These are phyloP conservation scores for Dispira parvispora DNA, from an alignment of 192 early-diverging fungal genomes.

Conservation along the genomic window DNA sequence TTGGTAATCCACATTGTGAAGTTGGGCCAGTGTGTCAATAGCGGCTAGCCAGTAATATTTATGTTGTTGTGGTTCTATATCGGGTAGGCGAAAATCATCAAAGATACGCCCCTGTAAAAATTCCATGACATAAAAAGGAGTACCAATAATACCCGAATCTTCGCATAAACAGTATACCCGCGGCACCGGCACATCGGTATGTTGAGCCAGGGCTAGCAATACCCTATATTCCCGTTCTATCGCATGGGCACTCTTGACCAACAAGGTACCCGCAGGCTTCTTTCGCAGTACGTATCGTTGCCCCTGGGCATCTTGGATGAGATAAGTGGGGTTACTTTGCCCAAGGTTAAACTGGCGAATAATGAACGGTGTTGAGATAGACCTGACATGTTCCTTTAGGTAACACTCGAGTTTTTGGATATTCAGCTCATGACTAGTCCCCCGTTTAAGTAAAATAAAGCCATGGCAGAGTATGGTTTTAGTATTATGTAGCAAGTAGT, in stretches of 20 bases:
- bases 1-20: conserved; percentile 57
- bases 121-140: conserved; percentile 95
- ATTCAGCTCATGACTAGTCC: conserved; percentile 39
- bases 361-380: conserved; percentile 39
- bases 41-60: conserved; percentile 46
- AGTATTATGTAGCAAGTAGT: background rate
- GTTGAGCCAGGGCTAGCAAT: conserved; percentile 50
- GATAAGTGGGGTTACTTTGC: conserved; percentile 89
- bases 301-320: conserved; percentile 51
- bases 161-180: conserved; percentile 77
- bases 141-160: conserved; percentile 65
- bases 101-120: conserved; percentile 85
- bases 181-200: conserved; percentile 78
- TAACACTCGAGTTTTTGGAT: conserved; percentile 35
- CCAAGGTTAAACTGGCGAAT: conserved; percentile 81
- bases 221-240: conserved; percentile 83
- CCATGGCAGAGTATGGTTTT: background rate
- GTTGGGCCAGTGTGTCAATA: conserved; percentile 55
- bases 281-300: conserved; percentile 69
- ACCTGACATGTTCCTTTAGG: conserved; percentile 31
- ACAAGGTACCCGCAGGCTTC: conserved; percentile 73
- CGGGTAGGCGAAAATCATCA: conserved; percentile 37
- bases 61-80: conserved; percentile 33
- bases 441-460: background rate
- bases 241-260: conserved; percentile 78